Evolutionary conservation across 257 asterid genomes (phyloP).

Genomic region (Coffea eugenioides): DNA sequence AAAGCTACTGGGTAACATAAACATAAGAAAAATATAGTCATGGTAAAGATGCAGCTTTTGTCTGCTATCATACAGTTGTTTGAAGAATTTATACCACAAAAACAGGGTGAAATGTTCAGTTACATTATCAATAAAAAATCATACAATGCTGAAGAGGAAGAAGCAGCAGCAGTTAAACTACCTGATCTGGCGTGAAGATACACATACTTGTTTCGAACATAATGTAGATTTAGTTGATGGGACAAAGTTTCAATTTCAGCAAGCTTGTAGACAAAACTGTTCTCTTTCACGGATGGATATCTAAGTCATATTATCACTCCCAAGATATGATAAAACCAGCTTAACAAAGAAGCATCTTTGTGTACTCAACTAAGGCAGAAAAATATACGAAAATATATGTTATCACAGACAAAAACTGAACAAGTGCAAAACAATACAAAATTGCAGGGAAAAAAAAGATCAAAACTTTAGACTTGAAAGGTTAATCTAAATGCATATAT

Average conservation of each 20-base stretch:
- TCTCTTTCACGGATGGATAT: not conserved
- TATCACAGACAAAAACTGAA: not conserved
- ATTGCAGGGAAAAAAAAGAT: not conserved
- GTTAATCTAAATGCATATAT: not conserved
- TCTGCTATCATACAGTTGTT: not conserved
- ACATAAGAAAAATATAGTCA: not conserved
- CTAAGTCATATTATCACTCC: not conserved
- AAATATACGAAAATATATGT: not conserved
- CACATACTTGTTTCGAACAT: not conserved
- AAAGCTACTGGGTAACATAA: not conserved
- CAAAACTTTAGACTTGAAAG: not conserved
- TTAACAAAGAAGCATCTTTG: not conserved
- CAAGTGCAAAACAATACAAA: not conserved
- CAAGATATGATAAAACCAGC: not conserved
- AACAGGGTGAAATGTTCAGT: not conserved
- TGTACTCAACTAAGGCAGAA: not conserved
- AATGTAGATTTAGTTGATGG: not conserved
- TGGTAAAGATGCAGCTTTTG: not conserved
- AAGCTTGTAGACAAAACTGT: not conserved
- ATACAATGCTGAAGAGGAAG: not conserved
- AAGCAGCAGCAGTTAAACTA: not conserved
- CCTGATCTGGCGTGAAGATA: not conserved
- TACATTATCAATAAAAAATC: not conserved
- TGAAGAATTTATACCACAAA: not conserved
- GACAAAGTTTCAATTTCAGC: not conserved